Evolutionary conservation across 1,284 basidiomycete species (phyloP), one percentile per base, ranked within the genome.

Genomic region (Termitomyces sp.): DNA sequence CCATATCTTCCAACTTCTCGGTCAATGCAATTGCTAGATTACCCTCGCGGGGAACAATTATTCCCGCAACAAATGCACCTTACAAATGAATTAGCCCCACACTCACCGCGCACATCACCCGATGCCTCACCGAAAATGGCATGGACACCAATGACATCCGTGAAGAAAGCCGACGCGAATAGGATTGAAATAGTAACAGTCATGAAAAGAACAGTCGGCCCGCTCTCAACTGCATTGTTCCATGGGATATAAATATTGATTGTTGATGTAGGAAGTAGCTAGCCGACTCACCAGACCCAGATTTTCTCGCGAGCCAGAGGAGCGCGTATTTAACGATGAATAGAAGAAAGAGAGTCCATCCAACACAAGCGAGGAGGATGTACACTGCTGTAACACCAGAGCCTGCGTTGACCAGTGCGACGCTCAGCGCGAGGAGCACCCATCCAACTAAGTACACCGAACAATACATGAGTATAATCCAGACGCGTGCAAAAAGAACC

Each of bases 121-220:
- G 30, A 33, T 21, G 39, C 62, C 76, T 54, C 57, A 78, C 90
- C 90, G 65, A 93, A 92, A 63, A 95, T 94, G 30, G 92, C 87
- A 66, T 95, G 93, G 0, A 96, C 92, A 53, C 94, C 95, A 62
- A 98, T 92, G 59, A 94, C 80, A 67, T 96, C 94, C 0, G 95
- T 98, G 67, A 95, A 88, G 75, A 97, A 98, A 0, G 93, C 88
- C 6, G 89, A 93, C 3, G 82, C 80, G 67, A 97, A 89, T 15
- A 95, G 80, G 26, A 94, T 70, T 26, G 97, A 67, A 53, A 94
- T 81, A 24, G 87, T 82, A 52, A 84, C 77, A 9, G 86, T 86
- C 86, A 93, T 92, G 71, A 91, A 89, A 40, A 83, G 72, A 55
- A 89, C 83, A 0, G 83, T 86, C 1, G 92, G 91, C 70, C 88